Evolutionary conservation across 768 basidiomycete genomes (phyloP).

Genomic region (Leucocoprinus birnbaumii): DNA sequence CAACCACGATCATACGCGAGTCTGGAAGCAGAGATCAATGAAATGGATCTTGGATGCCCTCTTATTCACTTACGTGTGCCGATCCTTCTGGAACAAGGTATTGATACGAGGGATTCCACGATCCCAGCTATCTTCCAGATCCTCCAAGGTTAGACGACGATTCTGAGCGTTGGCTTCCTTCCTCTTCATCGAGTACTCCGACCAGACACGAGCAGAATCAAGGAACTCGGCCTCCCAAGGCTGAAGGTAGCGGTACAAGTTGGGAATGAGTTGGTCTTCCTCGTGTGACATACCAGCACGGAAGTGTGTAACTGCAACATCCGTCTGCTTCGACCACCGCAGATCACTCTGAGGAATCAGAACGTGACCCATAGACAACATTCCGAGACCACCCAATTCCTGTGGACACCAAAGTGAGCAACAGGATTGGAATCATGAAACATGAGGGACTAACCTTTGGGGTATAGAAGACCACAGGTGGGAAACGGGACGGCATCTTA

Average conservation of each 20-base stretch:
- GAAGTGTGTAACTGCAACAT: conserved; percentile 84
- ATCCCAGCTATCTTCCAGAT: conserved; percentile 98
- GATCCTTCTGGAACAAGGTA: conserved; percentile 98
- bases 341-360: conserved; percentile 97
- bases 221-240: conserved; percentile 98
- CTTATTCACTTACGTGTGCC: conserved; percentile 65
- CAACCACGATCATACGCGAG: conserved; percentile 98
- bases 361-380: conserved; percentile 99
- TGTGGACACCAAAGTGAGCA: conserved; percentile 19
- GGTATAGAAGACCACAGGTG: conserved; percentile 93
- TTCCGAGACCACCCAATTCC: conserved; percentile 97
- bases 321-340: conserved; percentile 98
- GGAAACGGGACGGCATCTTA: conserved; percentile 99
- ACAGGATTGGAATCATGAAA: neutral
- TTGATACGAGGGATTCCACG: conserved; percentile 98
- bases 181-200: conserved; percentile 98
- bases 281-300: conserved; percentile 98
- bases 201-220: conserved; percentile 98
- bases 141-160: conserved; percentile 93
- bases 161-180: conserved; percentile 99
- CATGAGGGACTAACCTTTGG: conserved; percentile 59
- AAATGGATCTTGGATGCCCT: neutral
- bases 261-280: conserved; percentile 94
- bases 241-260: conserved; percentile 94
- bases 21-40: conserved; percentile 30